phyloP scores from a whole-genome alignment of 345 rosid species.

The Reutealis trisperma region DNA sequence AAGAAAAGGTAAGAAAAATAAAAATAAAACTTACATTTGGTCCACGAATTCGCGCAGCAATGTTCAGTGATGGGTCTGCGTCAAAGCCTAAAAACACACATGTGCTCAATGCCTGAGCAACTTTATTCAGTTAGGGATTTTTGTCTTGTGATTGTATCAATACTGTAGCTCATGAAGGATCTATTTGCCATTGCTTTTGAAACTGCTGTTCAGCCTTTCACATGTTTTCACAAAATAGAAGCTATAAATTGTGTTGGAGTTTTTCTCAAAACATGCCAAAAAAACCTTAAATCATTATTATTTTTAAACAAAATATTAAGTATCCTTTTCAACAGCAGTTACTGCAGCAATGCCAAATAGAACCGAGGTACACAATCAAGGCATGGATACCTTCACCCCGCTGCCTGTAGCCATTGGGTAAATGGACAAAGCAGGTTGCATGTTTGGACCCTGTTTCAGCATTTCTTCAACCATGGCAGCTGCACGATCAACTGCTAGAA shows the following conservation, averaged over 20 bases:
- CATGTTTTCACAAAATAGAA: background rate
- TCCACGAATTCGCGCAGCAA: slow-evolving; percentile 86
- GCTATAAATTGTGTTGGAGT: background rate
- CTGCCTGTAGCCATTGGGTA: slow-evolving; percentile 30
- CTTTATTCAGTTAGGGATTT: slow-evolving; percentile 36
- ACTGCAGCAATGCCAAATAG: background rate
- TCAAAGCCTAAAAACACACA: slow-evolving; percentile 86
- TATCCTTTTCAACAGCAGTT: background rate
- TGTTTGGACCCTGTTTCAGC: slow-evolving; percentile 65
- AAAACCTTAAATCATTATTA: background rate
- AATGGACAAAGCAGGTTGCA: slow-evolving; percentile 34
- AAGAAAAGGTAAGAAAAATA: slow-evolving; percentile 9
- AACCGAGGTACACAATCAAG: background rate
- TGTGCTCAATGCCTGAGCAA: slow-evolving; percentile 58
- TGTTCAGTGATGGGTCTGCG: slow-evolving; percentile 61
- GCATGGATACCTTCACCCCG: slow-evolving; percentile 42
- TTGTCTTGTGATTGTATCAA: background rate
- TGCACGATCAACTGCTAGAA: slow-evolving; percentile 86
- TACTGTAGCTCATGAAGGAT: slow-evolving; percentile 9
- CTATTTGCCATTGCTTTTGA: background rate
- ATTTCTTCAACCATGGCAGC: slow-evolving; percentile 89
- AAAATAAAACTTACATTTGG: slow-evolving; percentile 76
- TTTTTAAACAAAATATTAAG: background rate
- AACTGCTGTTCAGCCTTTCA: background rate
- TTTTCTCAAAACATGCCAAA: background rate